Base-by-base conservation (phyloP, 257 asterid species). In the Solanum arcanum region DNA sequence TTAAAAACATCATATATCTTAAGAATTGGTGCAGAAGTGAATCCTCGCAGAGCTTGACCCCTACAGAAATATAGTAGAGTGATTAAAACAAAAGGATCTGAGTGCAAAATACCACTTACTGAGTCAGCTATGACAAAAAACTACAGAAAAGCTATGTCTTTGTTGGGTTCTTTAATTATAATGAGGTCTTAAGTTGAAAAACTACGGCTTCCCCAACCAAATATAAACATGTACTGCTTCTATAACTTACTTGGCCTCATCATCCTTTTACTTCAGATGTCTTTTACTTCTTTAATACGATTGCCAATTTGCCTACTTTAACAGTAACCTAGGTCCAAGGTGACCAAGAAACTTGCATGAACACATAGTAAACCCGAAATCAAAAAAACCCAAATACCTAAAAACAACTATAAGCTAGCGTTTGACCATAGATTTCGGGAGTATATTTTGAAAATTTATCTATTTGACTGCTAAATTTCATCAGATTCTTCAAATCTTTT, bases 1-100 rank as follows among this genome's bases (percentile, higher is more conserved):
- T 90, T 93, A 87, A 86, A 94, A 7, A 46, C 87, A 89, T 93
- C 95, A 83, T 83, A 81, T 87, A 92, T 91, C 95, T 89, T 92
- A 41, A 88, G 89, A 68, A 96, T 96, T 3, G 97, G 98, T 2
- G 97, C 98, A 87, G 98, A 94, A 81, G 92, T 88, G 89, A 95
- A 95, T 69, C 91, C 90, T 88, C 98, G 93, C 89, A 73, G 86
- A 2, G 83, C 90, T 74, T 86, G 25, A n/a, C 72, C 46, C 33
- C 85, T 81, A 81, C 66, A 89, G 69, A 29, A 25, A 87, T 20
- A n/a, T 42, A 75, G 5, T 33, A n/a, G 6, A 62, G 35, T 35
- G 66, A 84, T 62, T 89, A 59, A 31, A 82, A 62, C 87, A 46
- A 70, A 29, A 86, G 83, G 33, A 83, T 41, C 41, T 83, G 46